Conservation (phyloP, 2,329 filamentous ascomycete species). For the Neodidymelliopsis sp. region DNA sequence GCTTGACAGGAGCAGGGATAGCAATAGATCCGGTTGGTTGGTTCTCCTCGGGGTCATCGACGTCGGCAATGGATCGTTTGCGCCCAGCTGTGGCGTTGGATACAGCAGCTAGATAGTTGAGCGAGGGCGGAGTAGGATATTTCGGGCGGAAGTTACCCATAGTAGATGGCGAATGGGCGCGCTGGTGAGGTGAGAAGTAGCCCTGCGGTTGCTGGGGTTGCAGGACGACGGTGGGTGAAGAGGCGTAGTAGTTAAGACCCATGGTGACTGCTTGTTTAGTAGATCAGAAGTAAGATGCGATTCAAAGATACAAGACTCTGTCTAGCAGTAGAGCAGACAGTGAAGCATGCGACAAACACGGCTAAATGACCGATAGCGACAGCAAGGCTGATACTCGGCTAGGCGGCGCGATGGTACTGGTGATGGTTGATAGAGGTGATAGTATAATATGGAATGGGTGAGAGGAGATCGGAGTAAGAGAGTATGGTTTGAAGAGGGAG, state of each 20-base stretch:
- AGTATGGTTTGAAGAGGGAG: conserved; percentile 25
- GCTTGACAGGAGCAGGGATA: conserved; percentile 58
- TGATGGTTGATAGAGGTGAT: conserved; percentile 15
- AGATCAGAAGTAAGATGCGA: conserved; percentile 37
- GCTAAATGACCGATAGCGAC: conserved; percentile 39
- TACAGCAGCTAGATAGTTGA: conserved; percentile 53
- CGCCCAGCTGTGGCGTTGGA: conserved; percentile 64
- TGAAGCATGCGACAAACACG: conserved; percentile 34
- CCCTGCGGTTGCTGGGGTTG: conserved; percentile 50
- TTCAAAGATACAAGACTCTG: conserved; percentile 46
- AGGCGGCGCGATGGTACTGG: conserved; percentile 27
- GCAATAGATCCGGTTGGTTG: conserved; percentile 58
- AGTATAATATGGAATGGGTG: conserved; percentile 14
- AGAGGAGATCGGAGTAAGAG: conserved; percentile 12
- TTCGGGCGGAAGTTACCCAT: conserved; percentile 48
- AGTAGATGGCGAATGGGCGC: conserved; percentile 41
- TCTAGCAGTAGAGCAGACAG: conserved; percentile 36
- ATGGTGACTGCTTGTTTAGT: conserved; percentile 53
- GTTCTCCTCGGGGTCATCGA: conserved; percentile 72
- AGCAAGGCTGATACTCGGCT: conserved; percentile 28
- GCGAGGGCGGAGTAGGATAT: conserved; percentile 52
- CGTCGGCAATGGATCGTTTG: conserved; percentile 80
- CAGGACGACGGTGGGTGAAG: conserved; percentile 57
- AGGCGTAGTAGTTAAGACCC: conserved; percentile 56
- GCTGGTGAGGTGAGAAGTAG: conserved; percentile 46